Evolutionary conservation across 352 stramenopile genomes (phyloP).

Genomic region (Globisporangium perplexum): DNA sequence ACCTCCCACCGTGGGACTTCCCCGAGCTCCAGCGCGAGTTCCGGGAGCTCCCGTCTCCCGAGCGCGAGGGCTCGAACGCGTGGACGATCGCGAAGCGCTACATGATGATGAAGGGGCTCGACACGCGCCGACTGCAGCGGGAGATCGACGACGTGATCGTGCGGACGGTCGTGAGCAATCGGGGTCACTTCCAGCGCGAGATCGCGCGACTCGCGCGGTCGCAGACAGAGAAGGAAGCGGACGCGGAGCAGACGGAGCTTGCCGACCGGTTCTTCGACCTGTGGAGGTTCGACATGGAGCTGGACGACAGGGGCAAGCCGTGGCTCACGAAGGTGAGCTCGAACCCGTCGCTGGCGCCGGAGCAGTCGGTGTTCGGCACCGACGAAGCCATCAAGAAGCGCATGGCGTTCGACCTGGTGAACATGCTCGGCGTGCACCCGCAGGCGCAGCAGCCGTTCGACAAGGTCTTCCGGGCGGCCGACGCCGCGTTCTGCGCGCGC

Average conservation of each 20-base stretch:
- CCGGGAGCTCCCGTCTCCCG: conserved; percentile 49
- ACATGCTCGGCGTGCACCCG: conserved; percentile 64
- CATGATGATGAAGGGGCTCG: conserved; percentile 47
- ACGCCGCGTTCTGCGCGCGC: conserved; percentile 41
- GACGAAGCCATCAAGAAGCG: conserved; percentile 66
- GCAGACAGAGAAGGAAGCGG: conserved; percentile 12
- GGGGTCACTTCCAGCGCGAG: conserved; percentile 39
- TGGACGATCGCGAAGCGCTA: conserved; percentile 67
- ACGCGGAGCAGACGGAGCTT: conserved; percentile 26
- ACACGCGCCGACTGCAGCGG: conserved; percentile 54
- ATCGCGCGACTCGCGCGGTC: conserved; percentile 41
- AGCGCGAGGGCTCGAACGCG: conserved; percentile 49
- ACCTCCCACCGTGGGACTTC: conserved; percentile 69
- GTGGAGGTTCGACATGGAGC: conserved; percentile 94
- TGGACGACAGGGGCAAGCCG: conserved; percentile 92
- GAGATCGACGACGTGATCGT: conserved; percentile 64
- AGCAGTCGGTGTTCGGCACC: conserved; percentile 45
- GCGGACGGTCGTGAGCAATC: conserved; percentile 54
- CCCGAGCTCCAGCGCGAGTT: conserved; percentile 54
- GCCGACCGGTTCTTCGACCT: conserved; percentile 91
- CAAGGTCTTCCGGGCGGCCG: conserved; percentile 41
- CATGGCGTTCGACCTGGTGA: conserved; percentile 60
- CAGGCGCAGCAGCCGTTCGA: conserved; percentile 53
- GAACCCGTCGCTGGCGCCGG: conserved; percentile 53
- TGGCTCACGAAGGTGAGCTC: conserved; percentile 90